These are phyloP conservation scores for Leccinum obscurum DNA, from an alignment of 768 basidiomycete species.

Conservation along the genomic window DNA sequence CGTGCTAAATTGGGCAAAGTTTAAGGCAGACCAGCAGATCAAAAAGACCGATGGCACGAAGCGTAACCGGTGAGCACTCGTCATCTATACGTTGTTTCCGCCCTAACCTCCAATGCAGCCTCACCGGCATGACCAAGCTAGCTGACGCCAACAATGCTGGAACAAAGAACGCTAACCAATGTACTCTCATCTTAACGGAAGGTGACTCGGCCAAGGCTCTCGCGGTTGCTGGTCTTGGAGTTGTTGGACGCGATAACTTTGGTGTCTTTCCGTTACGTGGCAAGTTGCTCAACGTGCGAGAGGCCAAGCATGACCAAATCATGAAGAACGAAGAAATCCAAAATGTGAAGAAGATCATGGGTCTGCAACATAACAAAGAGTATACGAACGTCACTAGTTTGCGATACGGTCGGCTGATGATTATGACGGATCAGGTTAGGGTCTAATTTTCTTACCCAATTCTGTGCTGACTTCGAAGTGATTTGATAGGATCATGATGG, in stretches of 20 bases:
- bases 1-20: constrained; percentile 94
- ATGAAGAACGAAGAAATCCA: constrained; percentile 96
- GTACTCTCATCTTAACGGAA: constrained; percentile 96
- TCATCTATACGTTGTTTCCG: not conserved
- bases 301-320: constrained; percentile 93
- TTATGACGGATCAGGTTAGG: constrained; percentile 97
- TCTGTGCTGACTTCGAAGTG: not conserved
- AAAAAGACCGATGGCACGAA: constrained; percentile 96
- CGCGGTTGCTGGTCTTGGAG: constrained; percentile 90
- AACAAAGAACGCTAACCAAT: constrained; percentile 71
- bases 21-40: constrained; percentile 93
- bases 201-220: constrained; percentile 98
- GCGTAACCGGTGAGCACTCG: constrained; percentile 64
- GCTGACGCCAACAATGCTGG: constrained; percentile 98
- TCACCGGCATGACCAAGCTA: constrained; percentile 89
- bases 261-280: constrained; percentile 98
- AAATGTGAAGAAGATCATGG: constrained; percentile 98
- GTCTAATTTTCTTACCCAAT: not conserved
- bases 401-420: constrained; percentile 95
- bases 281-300: constrained; percentile 95
- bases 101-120: constrained; percentile 42
- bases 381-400: constrained; percentile 68
- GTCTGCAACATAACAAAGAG: constrained; percentile 90
- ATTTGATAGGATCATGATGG: constrained; percentile 92
- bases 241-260: constrained; percentile 95